Evolutionary conservation across 2,329 filamentous ascomycete genomes (phyloP), one percentile per base, ranked within the genome.

Genomic region (Claviceps digitariae): DNA sequence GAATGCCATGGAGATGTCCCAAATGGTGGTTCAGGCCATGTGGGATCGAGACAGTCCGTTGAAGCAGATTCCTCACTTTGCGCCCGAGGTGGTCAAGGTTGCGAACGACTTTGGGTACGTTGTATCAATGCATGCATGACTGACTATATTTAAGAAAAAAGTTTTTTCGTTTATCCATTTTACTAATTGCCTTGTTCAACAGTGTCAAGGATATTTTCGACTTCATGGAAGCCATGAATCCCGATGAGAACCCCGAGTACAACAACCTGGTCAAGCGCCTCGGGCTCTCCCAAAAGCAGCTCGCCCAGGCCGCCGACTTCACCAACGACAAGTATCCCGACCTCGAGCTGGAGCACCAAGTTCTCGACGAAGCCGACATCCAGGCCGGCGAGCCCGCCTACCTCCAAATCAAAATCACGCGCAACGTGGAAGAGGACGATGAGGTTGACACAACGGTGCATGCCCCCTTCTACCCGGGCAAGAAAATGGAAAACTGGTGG

Each of bases 401-500:
- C 64, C 75, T 98, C 61, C 86, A 84, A 63, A 82, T 98, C 61
- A 85, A 84, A 64, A 85, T 98, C 57, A 83, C 88, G 61, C 86
- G 93, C 34, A 90, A 95, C 62, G 72, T 91, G 5, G 84, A 84
- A 52, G 80, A 82, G 52, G 74, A 75, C 13, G 74, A 79, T 23
- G 84, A 87, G 58, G 79, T 86, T 17, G 89, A 96, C 66, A 80
- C 85, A 2, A 84, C 83, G 1, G 94, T 97, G 2, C 90, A 97
- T 66, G 90, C 91, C 51, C 93, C 93, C 0, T 98, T 97, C 76
- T 98, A 93, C 66, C 90, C 93, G 1, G 75, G 69, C 50, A 85
- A 86, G 68, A 98, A 98, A 77, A 85, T 88, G 74, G 93, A 98
- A 76, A 95, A 93, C 66, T 98, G 90, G 90, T 98, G 93, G 93